Evolutionary conservation across 768 basidiomycete genomes (phyloP).

Genomic region (Mycena chlorophos): DNA sequence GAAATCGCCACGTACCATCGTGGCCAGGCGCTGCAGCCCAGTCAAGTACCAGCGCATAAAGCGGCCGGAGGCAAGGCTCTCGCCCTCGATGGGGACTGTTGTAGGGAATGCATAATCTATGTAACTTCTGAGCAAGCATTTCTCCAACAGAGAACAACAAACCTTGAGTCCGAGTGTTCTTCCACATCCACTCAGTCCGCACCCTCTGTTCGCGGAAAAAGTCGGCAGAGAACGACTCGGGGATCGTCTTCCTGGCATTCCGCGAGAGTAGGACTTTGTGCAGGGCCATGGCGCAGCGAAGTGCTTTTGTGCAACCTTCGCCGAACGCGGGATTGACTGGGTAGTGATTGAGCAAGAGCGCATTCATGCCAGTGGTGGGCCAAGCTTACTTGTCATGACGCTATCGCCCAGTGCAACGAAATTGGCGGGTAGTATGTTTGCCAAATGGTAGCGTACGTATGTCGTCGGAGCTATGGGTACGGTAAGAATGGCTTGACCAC

Average conservation of each 20-base stretch:
- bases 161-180: slow-evolving; percentile 9
- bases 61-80: slow-evolving; percentile 10
- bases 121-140: background rate
- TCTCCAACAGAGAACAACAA: background rate
- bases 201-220: slow-evolving; percentile 3
- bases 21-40: background rate
- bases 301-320: background rate
- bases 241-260: background rate
- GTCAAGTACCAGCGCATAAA: slow-evolving; percentile 11
- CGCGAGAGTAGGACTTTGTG: background rate
- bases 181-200: slow-evolving; percentile 8
- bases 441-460: slow-evolving; percentile 29
- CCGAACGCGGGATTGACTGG: background rate
- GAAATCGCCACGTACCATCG: background rate
- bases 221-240: background rate
- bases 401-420: slow-evolving; percentile 36
- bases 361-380: too few relatives aligned
- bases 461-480: slow-evolving; percentile 18
- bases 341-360: background rate
- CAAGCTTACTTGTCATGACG: slow-evolving; percentile 23
- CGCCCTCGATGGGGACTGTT: slow-evolving; percentile 15
- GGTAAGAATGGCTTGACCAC: background rate
- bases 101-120: slow-evolving; percentile 18
- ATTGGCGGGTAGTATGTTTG: slow-evolving; percentile 28
- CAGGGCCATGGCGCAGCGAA: slow-evolving; percentile 1